phyloP scores from a whole-genome alignment of 192 early-diverging fungal species.

The Borealophlyctis nickersoniae region DNA sequence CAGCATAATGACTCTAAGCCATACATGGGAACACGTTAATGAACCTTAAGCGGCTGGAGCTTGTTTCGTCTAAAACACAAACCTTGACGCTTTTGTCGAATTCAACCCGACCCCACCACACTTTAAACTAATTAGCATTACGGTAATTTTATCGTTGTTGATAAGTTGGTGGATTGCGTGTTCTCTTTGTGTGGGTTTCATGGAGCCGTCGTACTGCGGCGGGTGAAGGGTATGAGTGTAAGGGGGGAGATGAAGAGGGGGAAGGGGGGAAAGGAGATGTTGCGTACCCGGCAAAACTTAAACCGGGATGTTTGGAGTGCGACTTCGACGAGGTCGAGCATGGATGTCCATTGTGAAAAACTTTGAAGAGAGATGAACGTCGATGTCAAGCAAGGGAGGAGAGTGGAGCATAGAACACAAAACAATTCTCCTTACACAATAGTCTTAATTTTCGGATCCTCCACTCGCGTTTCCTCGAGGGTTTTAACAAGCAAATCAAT shows the following conservation, averaged over 20 bases:
- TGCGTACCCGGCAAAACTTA: constrained; percentile 31
- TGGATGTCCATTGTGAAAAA: constrained; percentile 89
- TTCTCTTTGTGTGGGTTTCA: constrained; percentile 51
- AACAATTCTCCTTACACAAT: neutral
- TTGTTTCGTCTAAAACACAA: too few relatives aligned
- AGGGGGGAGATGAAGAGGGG: neutral
- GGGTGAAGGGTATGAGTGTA: too few relatives aligned
- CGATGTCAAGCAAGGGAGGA: too few relatives aligned
- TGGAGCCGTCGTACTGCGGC: constrained; percentile 42
- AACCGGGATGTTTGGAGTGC: constrained; percentile 31
- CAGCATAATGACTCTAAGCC: constrained; percentile 20
- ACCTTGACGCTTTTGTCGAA: constrained; percentile 48
- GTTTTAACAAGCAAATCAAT: neutral
- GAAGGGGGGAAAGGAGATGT: neutral
- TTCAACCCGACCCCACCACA: constrained; percentile 63
- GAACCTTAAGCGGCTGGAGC: too few relatives aligned
- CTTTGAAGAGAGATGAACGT: too few relatives aligned
- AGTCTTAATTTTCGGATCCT: neutral
- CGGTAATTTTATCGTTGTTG: constrained; percentile 40
- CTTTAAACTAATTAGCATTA: constrained; percentile 55
- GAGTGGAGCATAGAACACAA: too few relatives aligned
- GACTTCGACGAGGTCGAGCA: constrained; percentile 38
- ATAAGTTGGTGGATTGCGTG: constrained; percentile 57
- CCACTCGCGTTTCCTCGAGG: neutral
- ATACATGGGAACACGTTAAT: too few relatives aligned